A percentile compares a stretch with the other conserved stretches of the same genome.
phyloP scores from a whole-genome alignment of 129 eudicot species.

The Solidago caesia region DNA sequence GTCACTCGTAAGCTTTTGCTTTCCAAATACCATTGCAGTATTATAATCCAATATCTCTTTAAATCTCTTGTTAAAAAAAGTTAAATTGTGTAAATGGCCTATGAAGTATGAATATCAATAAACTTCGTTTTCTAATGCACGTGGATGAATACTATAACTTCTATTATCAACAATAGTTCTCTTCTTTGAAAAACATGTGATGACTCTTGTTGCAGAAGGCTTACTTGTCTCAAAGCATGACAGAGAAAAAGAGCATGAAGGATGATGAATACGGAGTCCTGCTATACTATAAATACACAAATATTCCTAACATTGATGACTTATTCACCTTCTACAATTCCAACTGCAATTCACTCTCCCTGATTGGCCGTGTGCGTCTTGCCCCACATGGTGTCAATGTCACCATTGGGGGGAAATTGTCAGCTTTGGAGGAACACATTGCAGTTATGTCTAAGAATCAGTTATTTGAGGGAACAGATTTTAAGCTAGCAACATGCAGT shows the following conservation, averaged over 20 bases:
- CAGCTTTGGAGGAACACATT: constrained; percentile 67
- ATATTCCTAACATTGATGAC: constrained; percentile 53
- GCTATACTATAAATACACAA: constrained; percentile 70
- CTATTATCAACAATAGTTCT: not conserved
- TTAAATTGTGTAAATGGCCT: not conserved
- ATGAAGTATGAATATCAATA: not conserved
- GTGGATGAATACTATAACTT: not conserved
- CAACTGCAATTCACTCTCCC: constrained; percentile 69
- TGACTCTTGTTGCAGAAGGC: constrained; percentile 17
- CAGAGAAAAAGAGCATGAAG: constrained; percentile 26
- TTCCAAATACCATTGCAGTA: not conserved
- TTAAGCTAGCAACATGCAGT: constrained; percentile 75
- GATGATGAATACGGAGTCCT: constrained; percentile 53
- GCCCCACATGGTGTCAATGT: constrained; percentile 85
- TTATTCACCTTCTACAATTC: constrained; percentile 60
- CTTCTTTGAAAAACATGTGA: not conserved
- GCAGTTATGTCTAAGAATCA: constrained; percentile 43
- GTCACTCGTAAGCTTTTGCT: too few relatives aligned
- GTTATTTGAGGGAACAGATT: constrained; percentile 81
- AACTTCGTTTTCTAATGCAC: not conserved
- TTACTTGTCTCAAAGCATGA: constrained; percentile 15
- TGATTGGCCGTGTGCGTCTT: constrained; percentile 89
- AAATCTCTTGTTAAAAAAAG: not conserved
- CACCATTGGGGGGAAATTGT: constrained; percentile 78
- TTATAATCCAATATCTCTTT: not conserved